Percentiles rank a stretch among this genome's conserved stretches.
Evolutionary conservation across 1,284 basidiomycete genomes (phyloP).

Genomic region (Apiotrichum montevideense): DNA sequence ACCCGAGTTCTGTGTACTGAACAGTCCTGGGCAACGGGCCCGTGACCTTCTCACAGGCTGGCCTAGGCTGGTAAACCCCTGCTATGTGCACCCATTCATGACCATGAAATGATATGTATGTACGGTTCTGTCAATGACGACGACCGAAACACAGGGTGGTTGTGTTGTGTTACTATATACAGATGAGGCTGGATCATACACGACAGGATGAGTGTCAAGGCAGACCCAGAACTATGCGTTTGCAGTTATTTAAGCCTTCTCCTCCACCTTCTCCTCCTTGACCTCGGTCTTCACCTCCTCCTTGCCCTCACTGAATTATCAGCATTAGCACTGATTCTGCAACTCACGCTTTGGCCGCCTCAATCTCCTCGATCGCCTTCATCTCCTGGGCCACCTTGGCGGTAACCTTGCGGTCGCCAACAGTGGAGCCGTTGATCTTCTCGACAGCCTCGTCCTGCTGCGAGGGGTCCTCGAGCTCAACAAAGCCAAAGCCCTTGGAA

Average conservation of each 20-base stretch:
- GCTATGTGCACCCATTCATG: too few relatives aligned
- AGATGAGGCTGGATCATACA: neutral
- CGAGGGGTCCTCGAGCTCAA: slow-evolving; percentile 75
- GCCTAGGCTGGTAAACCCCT: too few relatives aligned
- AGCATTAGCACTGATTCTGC: neutral
- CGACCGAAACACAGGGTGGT: neutral
- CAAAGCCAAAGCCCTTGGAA: slow-evolving; percentile 91
- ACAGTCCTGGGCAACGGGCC: too few relatives aligned
- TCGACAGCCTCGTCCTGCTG: slow-evolving; percentile 78
- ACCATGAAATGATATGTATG: too few relatives aligned
- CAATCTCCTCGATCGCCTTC: slow-evolving; percentile 35
- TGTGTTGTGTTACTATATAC: slow-evolving; percentile 2
- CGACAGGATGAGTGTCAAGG: neutral
- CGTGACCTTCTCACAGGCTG: too few relatives aligned
- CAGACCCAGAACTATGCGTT: neutral
- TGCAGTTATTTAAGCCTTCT: neutral
- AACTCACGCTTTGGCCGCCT: neutral
- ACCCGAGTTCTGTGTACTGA: too few relatives aligned
- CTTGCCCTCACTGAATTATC: neutral
- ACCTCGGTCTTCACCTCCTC: neutral
- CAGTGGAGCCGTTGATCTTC: slow-evolving; percentile 70
- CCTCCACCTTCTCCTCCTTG: too few relatives aligned
- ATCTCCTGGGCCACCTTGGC: slow-evolving; percentile 69
- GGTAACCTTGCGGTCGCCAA: slow-evolving; percentile 70
- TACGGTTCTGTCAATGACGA: too few relatives aligned